phyloP scores from a whole-genome alignment of 306 rosid genomes.

The Oemleria cerasiformis region DNA sequence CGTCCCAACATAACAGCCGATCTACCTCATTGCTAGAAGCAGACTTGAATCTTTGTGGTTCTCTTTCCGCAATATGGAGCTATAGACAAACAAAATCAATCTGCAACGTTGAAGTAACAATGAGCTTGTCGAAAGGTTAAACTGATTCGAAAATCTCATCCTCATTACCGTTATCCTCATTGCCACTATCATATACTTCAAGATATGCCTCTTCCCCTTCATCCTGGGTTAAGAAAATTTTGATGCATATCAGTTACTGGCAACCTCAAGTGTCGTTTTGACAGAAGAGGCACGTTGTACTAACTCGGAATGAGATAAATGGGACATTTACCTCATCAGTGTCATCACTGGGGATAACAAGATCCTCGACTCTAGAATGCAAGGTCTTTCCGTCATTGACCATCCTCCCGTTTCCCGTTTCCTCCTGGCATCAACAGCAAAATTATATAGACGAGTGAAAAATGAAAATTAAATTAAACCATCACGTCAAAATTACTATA shows the following conservation, averaged over 20 bases:
- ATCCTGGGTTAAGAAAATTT: slow-evolving; percentile 31
- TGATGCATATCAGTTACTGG: neutral
- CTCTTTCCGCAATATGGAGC: neutral
- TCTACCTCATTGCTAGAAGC: neutral
- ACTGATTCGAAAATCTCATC: slow-evolving; percentile 23
- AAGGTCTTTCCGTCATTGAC: slow-evolving; percentile 29
- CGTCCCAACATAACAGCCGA: neutral
- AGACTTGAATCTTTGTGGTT: neutral
- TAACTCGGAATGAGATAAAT: slow-evolving; percentile 9
- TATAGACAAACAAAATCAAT: neutral
- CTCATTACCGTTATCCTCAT: slow-evolving; percentile 31
- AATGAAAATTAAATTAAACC: neutral
- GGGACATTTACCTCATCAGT: slow-evolving; percentile 42
- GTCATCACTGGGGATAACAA: slow-evolving; percentile 44
- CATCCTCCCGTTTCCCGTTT: slow-evolving; percentile 44
- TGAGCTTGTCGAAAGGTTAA: slow-evolving; percentile 11
- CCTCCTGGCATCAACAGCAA: slow-evolving; percentile 54
- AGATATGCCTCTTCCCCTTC: slow-evolving; percentile 39
- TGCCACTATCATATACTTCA: slow-evolving; percentile 27
- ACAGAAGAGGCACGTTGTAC: slow-evolving; percentile 3
- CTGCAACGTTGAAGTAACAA: slow-evolving; percentile 21
- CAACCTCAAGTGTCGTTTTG: neutral
- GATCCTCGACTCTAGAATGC: slow-evolving; percentile 26
- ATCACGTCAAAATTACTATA: neutral
- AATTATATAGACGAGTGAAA: slow-evolving; percentile 8